Evolutionary conservation across 139 green algal species (phyloP), one percentile per base, ranked within the genome.

Genomic region (Prasinococcaceae sp.): DNA sequence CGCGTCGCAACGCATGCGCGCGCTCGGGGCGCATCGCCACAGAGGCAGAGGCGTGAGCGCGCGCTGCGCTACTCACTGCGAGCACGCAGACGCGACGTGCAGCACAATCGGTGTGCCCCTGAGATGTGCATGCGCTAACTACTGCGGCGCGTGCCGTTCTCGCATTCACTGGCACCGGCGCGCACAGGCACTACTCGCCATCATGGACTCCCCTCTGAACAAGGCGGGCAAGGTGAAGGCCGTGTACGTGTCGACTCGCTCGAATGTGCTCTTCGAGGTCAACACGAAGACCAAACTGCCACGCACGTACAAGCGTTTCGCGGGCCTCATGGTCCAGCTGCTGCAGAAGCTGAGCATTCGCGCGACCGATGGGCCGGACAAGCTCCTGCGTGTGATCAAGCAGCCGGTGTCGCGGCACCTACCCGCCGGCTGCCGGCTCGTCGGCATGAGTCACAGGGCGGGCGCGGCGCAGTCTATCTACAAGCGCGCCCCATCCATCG

Each of bases 291-390:
- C 90, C 6, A 75, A 88, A 8, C 68, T 98, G 22, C 90, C 90
- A 2, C 75, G 90, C 26, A 98, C 90, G 3, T 96, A 94, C 77
- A 76, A 75, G 43, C 76, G 89, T 22, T 97, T 97, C 70, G 85
- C 73, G 38, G 89, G 89, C 26, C 76, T 97, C 16, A 84, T 96
- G 74, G 65, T 68, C 6, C 90, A 98, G 74, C 78, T 98, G 60
- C 80, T 98, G 55, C 86, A 98, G 69, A 97, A 97, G 73, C 76
- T 98, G 27, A 86, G 71, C 73, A 94, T 98, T 28, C 70, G 90
- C 0, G 75, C 90, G 6, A 85, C 79, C 27, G 94, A 96, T 58
- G 88, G 90, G 1, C 80, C 88, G 9, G 84, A 94, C 55, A 94
- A 94, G 59, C 78, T 98, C 9, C 68, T 98, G 24, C 85, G 85